phyloP scores from a whole-genome alignment of 306 rosid species.

The Ammopiptanthus mongolicus region DNA sequence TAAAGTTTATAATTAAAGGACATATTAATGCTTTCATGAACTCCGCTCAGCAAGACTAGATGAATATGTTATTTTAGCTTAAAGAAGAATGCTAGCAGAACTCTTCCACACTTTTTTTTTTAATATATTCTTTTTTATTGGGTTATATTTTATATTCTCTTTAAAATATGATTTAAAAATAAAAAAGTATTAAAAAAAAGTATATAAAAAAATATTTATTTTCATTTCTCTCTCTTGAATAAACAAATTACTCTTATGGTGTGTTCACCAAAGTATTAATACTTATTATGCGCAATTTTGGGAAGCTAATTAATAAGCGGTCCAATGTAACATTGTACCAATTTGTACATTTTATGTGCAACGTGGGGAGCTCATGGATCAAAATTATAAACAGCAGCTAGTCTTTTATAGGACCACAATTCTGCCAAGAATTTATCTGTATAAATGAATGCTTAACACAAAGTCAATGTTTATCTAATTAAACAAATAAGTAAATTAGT shows the following conservation, averaged over 20 bases:
- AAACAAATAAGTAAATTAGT: conserved; percentile 1
- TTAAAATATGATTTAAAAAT: too few species aligned
- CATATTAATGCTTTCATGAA: neutral
- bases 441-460: neutral
- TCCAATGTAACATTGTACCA: neutral
- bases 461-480: neutral
- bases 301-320: neutral
- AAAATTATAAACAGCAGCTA: neutral
- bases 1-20: neutral
- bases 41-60: neutral
- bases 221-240: too few species aligned
- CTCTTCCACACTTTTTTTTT: too few species aligned
- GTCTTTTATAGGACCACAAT: conserved; percentile 20
- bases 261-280: too few species aligned
- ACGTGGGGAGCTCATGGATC: neutral
- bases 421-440: neutral
- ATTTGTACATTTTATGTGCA: conserved; percentile 18
- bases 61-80: too few species aligned
- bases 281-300: neutral
- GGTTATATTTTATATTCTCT: too few species aligned
- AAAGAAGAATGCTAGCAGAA: too few species aligned
- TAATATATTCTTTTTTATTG: too few species aligned
- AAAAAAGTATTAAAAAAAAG: too few species aligned
- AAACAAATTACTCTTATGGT: too few species aligned
- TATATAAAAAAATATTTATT: too few species aligned